Percentiles rank a stretch among this genome's conserved stretches.
Evolutionary conservation across 1,284 basidiomycete genomes (phyloP).

Genomic region (Sutorius eximius): DNA sequence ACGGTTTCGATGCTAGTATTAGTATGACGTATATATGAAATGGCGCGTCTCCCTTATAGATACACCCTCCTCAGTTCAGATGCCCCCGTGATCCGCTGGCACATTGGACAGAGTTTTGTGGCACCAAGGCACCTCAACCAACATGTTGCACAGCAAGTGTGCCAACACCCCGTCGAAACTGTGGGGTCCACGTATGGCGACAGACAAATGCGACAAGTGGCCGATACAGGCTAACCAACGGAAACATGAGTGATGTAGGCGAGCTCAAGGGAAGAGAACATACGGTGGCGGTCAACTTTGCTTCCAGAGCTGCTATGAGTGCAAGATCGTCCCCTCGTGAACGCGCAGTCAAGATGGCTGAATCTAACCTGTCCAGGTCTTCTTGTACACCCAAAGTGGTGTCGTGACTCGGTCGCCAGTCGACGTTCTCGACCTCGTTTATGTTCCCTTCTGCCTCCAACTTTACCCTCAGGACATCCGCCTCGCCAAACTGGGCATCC

Average conservation of each 20-base stretch:
- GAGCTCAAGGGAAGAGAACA: constrained; percentile 25
- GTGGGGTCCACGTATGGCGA: constrained; percentile 76
- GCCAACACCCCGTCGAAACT: constrained; percentile 82
- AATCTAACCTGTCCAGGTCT: constrained; percentile 48
- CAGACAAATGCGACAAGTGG: constrained; percentile 72
- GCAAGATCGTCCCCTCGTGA: constrained; percentile 46
- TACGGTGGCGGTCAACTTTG: constrained; percentile 59
- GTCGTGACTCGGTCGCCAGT: constrained; percentile 22
- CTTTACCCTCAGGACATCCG: constrained; percentile 50
- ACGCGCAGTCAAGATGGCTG: constrained; percentile 49
- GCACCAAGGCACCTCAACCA: constrained; percentile 80
- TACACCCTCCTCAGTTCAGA: constrained; percentile 71
- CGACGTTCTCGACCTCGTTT: constrained; percentile 21
- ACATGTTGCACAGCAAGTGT: constrained; percentile 76
- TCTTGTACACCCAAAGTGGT: constrained; percentile 11
- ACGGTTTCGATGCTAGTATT: constrained; percentile 1
- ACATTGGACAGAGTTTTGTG: constrained; percentile 78
- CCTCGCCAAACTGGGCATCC: constrained; percentile 69
- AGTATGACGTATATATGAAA: constrained; percentile 4
- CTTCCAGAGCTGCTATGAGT: constrained; percentile 57
- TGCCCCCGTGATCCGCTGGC: constrained; percentile 76
- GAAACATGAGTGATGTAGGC: not conserved
- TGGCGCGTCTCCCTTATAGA: constrained; percentile 34
- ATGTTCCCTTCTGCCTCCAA: constrained; percentile 27
- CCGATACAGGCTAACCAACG: constrained; percentile 40